Evolutionary conservation across 2,329 filamentous ascomycete genomes (phyloP), one percentile per base, ranked within the genome.

Genomic region (Ceratocystis albifundus): DNA sequence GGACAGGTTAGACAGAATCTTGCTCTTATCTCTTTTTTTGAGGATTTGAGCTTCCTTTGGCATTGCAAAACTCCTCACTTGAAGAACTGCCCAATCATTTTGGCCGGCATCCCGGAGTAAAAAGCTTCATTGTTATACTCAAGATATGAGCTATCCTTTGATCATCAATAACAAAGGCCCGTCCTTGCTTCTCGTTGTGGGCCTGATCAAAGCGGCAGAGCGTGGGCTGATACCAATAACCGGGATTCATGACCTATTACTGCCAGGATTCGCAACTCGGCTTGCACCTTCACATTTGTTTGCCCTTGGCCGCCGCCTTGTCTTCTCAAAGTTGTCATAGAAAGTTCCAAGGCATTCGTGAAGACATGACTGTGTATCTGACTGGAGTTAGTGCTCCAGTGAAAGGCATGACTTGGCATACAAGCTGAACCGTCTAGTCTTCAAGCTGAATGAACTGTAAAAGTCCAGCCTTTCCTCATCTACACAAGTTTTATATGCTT

Each of bases 221-320:
- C 45, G 44, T 32, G 15, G 22, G 22, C 45, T 48, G 36, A 48
- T 63, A 63, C 61, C 61, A 48, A 17, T 28, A 63, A 48, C 61
- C 61, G 44, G 61, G 61, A 63, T 63, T 48, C 25, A 25, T 63
- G 61, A 6, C 6, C 8, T 30, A 7, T 63, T 63, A 3, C n/a
- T 48, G 22, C 61, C 44, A 48, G 20, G 22, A 48, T 63, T 25
- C n/a, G 10, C 25, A 59, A 30, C 7, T n/a, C 32, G 53, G 4
- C 53, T 59, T 8, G 22, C 53, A 20, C 10, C 17, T 12, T 28
- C 30, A 28, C 10, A 57, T 25, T 63, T 48, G 44, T 4, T 50
- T 46, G 22, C 15, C 30, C 45, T 50, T 30, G 44, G 36, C 61
- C 28, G 28, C 25, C 22, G 53, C 53, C 12, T 20, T 53, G 20